Base-by-base conservation (phyloP, 176 grass and related monocot genomes). In the Typha latifolia region DNA sequence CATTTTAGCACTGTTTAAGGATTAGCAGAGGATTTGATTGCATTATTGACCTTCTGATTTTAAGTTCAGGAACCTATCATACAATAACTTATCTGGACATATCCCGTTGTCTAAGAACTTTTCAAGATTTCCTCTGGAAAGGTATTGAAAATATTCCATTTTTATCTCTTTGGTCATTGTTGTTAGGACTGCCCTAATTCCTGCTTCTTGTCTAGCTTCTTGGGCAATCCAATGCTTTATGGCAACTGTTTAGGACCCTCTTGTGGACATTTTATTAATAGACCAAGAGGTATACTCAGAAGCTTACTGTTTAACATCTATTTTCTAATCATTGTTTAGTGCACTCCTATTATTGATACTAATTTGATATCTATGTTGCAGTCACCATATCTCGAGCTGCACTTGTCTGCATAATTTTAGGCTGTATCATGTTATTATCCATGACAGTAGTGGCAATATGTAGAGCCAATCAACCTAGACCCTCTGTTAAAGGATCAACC, bases 61-160 rank as follows among this genome's bases (percentile, higher is more conserved):
- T 63, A 12, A 73, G 74, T 81, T 90, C 77, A 99, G 95, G 77
- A 93, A 99, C 64, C 76, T 99, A 5, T 99, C 95, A 13, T 90
- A 77, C 77, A 99, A 99, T 72, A 99, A 94, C 67, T 84, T 99
- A 47, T 87, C 95, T 66, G 95, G 95, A 69, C 67, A 81, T 21
- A 49, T 90, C 62, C 95, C 95, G 49, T 72, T 72, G 0, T 62
- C 73, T 48, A 87, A 79, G 75, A 99, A 99, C 50, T 99, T 99
- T 77, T 85, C 95, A 79, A 90, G 83, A 61, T 97, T 94, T 68
- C 83, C 95, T 32, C 37, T 78, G 23, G 86, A 94, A 79, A 99
- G 95, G 95, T 99, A 82, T 31, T 43, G 19, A 20, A 49, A 49
- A 21, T 65, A 3, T 61, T 26, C 49, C 57, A 32, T 1, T 63